These are phyloP conservation scores for Spiromastix sp. DNA, from an alignment of 2,329 filamentous ascomycete species.

Conservation along the genomic window DNA sequence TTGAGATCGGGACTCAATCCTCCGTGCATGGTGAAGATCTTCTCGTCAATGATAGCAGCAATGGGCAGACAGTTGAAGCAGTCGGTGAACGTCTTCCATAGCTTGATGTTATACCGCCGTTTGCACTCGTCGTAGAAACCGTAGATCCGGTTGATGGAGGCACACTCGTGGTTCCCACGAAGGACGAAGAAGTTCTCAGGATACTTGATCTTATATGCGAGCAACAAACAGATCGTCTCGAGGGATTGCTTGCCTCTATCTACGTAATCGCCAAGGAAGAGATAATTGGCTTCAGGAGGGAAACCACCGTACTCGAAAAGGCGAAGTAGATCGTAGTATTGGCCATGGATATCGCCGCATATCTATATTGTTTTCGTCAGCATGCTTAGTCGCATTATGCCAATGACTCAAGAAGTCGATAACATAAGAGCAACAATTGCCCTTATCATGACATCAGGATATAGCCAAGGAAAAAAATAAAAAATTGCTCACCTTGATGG, in stretches of 20 bases:
- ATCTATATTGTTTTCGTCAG: constrained; percentile 53
- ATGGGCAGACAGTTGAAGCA: constrained; percentile 99
- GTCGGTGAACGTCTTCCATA: constrained; percentile 99
- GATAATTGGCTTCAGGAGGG: constrained; percentile 96
- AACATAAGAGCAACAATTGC: constrained; percentile 5
- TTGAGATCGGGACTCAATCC: constrained; percentile 94
- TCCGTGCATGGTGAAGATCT: constrained; percentile 99
- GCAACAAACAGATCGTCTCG: constrained; percentile 91
- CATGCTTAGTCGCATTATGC: constrained; percentile 1
- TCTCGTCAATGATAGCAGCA: constrained; percentile 97
- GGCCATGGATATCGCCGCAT: constrained; percentile 96
- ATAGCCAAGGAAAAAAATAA: constrained; percentile 1
- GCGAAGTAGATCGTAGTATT: constrained; percentile 96
- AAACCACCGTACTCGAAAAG: constrained; percentile 98
- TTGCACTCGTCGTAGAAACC: constrained; percentile 99
- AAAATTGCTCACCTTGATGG: constrained; percentile 73
- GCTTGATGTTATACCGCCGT: constrained; percentile 96
- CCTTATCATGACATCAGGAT: constrained; percentile 4
- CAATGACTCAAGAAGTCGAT: constrained; percentile 1
- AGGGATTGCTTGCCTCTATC: constrained; percentile 98
- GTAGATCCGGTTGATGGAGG: constrained; percentile 97
- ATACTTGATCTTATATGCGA: constrained; percentile 99
- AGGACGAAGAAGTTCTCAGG: constrained; percentile 99
- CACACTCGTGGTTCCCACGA: constrained; percentile 97
- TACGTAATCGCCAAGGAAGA: constrained; percentile 98